Evolutionary conservation across 2,329 filamentous ascomycete genomes (phyloP), one percentile per base, ranked within the genome.

Genomic region (Dactylonectria estremocensis): DNA sequence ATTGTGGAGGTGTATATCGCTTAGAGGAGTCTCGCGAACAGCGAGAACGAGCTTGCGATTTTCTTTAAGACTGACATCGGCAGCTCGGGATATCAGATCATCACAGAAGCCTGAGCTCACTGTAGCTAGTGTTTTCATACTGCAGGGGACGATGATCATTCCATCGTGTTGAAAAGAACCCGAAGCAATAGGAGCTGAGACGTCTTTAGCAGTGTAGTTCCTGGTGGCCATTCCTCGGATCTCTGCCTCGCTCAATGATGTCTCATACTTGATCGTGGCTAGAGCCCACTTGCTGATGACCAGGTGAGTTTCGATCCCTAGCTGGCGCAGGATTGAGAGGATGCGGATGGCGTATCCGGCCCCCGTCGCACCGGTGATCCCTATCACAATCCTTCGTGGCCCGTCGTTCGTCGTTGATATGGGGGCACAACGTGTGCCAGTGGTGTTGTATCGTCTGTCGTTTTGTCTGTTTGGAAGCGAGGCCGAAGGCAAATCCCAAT

Each of bases 331-430:
- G 3, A 78, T 75, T 8, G 78, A 74, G 4, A 87, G 81, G 0
- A 81, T 70, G 16, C 80, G 80, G 62, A 87, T 83, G 1, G 79
- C 85, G 7, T 83, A 77, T 2, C 80, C 72, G 2, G 84, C 78
- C 3, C 85, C 85, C 0, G 85, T 87, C 1, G 85, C 85, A 3
- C 85, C 85, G 2, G 86, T 87, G 49, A 88, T 83, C 20, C 80
- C 86, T 7, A 87, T 79, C 1, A 87, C 79, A 56, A 87, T 85
- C 9, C 78, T 73, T 33, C 75, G 76, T 46, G 68, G 69, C 20
- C 65, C 63, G 49, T 37, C 16, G n/a, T 60, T 20, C n/a, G 31
- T 33, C 20, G 33, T 28, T 14, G 24, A 14, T 14, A n/a, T n/a
- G n/a, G n/a, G n/a, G n/a, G n/a, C n/a, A n/a, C n/a, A n/a, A n/a